Conservation (phyloP, 1,284 basidiomycete genomes). For the Tilletiaria anomala region DNA sequence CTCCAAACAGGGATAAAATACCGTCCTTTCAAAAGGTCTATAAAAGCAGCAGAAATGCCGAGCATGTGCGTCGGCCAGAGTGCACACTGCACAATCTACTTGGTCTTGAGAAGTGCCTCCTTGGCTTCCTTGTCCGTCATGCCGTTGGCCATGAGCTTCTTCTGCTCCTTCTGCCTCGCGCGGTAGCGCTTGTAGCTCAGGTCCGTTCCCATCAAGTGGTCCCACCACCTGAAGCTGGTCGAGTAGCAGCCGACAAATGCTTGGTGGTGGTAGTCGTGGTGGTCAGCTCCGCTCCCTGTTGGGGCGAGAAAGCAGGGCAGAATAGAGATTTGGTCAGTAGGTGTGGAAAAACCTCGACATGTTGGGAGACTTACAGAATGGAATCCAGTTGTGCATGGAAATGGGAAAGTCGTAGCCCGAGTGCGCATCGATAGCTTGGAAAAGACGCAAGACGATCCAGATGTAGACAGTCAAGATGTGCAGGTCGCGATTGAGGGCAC, state of each 20-base stretch:
- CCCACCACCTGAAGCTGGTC: conserved; percentile 38
- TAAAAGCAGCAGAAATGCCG: too few species aligned
- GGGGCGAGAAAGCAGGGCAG: too few species aligned
- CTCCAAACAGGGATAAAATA: too few species aligned
- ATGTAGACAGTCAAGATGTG: conserved; percentile 86
- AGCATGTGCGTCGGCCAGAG: too few species aligned
- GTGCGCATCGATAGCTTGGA: conserved; percentile 96
- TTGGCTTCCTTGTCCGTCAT: too few species aligned
- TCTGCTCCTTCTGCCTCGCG: conserved; percentile 33
- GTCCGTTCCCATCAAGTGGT: conserved; percentile 36
- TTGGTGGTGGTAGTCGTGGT: conserved; percentile 53
- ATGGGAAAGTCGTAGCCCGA: conserved; percentile 66
- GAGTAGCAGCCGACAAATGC: conserved; percentile 34
- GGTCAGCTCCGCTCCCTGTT: conserved; percentile 97
- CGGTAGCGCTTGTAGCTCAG: conserved; percentile 29
- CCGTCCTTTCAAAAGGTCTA: too few species aligned
- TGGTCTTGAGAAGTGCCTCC: too few species aligned
- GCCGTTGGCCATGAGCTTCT: conserved; percentile 10
- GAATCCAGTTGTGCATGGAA: conserved; percentile 80
- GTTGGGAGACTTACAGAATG: too few species aligned
- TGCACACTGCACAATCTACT: too few species aligned
- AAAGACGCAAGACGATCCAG: conserved; percentile 84
- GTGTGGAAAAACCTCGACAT: too few species aligned
- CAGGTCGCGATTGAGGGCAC: conserved; percentile 46
- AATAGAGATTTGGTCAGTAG: too few species aligned